These are phyloP conservation scores for Tolypocladium album DNA, from an alignment of 2,329 filamentous ascomycete species.

Conservation along the genomic window DNA sequence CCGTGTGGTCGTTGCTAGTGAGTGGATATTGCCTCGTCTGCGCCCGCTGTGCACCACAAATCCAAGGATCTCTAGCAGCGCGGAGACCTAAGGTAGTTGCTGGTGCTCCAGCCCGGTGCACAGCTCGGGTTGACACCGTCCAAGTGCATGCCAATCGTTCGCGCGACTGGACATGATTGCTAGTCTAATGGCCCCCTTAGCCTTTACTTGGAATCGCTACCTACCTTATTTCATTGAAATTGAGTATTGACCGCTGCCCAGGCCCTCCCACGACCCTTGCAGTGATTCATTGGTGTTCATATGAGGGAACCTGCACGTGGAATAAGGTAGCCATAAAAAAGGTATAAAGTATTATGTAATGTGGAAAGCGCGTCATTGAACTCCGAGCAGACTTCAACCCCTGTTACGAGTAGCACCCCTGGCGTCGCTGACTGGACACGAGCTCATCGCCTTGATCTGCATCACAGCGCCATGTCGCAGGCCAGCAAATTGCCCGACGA, in stretches of 20 bases:
- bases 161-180: neutral
- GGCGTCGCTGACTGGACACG: neutral
- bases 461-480: constrained; percentile 16
- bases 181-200: neutral
- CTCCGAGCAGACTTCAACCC: neutral
- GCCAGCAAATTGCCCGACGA: constrained; percentile 19
- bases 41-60: neutral
- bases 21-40: neutral
- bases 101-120: neutral
- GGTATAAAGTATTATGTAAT: neutral
- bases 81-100: neutral
- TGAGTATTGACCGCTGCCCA: neutral
- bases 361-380: neutral
- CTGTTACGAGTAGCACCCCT: too few species aligned
- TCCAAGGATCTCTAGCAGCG: neutral
- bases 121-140: neutral
- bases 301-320: neutral
- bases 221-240: neutral
- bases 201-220: too few species aligned
- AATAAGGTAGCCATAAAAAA: too few species aligned
- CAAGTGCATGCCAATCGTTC: neutral
- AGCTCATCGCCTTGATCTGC: neutral
- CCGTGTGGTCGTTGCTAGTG: neutral
- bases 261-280: too few species aligned
- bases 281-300: neutral